These are phyloP conservation scores for Flagelloscypha sp. DNA, from an alignment of 768 basidiomycete genomes.

Conservation along the genomic window DNA sequence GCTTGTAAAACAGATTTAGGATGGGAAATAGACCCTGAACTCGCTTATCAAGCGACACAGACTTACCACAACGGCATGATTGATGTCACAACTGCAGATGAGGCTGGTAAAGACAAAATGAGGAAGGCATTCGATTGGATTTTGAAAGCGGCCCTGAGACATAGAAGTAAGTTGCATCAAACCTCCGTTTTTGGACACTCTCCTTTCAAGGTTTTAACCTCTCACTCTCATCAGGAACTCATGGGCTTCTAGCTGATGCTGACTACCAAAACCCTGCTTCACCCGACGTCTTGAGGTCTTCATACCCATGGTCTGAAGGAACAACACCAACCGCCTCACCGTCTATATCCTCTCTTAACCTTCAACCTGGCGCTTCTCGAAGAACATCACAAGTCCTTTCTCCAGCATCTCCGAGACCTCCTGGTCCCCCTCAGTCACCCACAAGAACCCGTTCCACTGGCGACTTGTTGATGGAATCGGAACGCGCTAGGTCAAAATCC, in stretches of 20 bases:
- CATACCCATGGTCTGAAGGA: conserved; percentile 44
- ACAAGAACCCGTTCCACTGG: conserved; percentile 49
- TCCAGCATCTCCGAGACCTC: conserved; percentile 26
- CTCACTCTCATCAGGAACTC: conserved; percentile 17
- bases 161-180: conserved; percentile 30
- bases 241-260: conserved; percentile 21
- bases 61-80: conserved; percentile 72
- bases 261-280: conserved; percentile 68
- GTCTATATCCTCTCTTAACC: conserved; percentile 24
- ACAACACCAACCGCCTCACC: conserved; percentile 46
- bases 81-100: conserved; percentile 52
- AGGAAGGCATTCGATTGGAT: conserved; percentile 66
- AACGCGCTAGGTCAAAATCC: conserved; percentile 29
- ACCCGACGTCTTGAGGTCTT: conserved; percentile 45
- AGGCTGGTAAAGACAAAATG: conserved; percentile 63
- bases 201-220: conserved; percentile 4
- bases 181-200: conserved; percentile 1
- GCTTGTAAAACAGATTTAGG: conserved; percentile 82
- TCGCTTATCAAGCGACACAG: conserved; percentile 40
- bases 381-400: conserved; percentile 23
- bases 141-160: conserved; percentile 54
- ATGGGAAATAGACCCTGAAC: conserved; percentile 47
- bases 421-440: conserved; percentile 36
- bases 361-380: conserved; percentile 12
- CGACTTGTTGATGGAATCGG: conserved; percentile 35